Base-by-base conservation (phyloP, 805 yeast genomes). In the Nakazawaea ambrosiae region DNA sequence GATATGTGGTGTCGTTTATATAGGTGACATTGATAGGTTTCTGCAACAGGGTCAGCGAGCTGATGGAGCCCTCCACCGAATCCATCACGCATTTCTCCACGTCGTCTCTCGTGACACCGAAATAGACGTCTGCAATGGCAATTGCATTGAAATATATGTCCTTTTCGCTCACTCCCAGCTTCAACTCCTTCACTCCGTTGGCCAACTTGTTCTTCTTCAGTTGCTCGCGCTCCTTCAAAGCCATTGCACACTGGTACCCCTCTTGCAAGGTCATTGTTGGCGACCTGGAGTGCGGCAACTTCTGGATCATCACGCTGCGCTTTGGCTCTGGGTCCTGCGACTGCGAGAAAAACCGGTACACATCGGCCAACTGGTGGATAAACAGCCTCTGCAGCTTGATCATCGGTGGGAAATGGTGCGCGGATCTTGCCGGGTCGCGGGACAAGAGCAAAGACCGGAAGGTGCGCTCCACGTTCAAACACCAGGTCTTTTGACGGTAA, bases 301-400 rank as follows among this genome's bases (percentile, higher is more conserved):
- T 55, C 34, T 63, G 58, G n/a, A 87, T 66, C 45, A 73, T 78
- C 1, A 87, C 90, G 9, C 81, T 73, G 43, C 95, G 58, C 36
- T 74, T 66, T 0, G 96, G 96, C 46, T 86, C 96, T 2, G 73
- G 74, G 55, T 85, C 96, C 44, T 84, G 92, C 2, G 89, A 73
- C 49, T 83, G 88, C 0, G 81, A 65, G 47, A 72, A 77, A 10
- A 86, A 49, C 10, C 68, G 63, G 53, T 64, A 86, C 0, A 75
- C 57, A 19, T 66, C 73, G 0, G 88, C 80, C 28, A 88, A 50
- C 36, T 75, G 77, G 50, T 79, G 90, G 19, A 88, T 58, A 50
- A 87, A 86, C 43, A 64, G 63, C 33, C 96, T 64, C 54, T 84
- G 90, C 4, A 76, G 70, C 11, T 65, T 54, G 35, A 62, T 68